phyloP scores from a whole-genome alignment of 2,329 filamentous ascomycete species.

The Colletotrichum euphorbiae region DNA sequence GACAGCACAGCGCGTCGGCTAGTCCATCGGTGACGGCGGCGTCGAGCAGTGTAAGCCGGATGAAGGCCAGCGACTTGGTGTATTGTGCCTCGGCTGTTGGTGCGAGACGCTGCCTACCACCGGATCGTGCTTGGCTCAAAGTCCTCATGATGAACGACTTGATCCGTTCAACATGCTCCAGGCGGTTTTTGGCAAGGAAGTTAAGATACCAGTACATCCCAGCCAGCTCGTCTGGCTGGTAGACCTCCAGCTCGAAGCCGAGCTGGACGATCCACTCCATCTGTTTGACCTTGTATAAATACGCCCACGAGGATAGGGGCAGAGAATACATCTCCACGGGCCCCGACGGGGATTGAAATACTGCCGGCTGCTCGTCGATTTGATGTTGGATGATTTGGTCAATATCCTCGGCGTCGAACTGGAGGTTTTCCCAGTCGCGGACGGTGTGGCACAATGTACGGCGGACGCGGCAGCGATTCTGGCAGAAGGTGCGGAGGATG shows the following conservation, averaged over 20 bases:
- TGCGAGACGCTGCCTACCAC: constrained; percentile 41
- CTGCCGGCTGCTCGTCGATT: constrained; percentile 70
- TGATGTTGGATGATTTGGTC: constrained; percentile 74
- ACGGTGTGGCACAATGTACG: constrained; percentile 89
- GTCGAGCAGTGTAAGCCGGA: constrained; percentile 72
- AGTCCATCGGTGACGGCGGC: constrained; percentile 71
- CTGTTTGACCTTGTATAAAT: constrained; percentile 88
- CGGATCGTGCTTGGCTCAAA: constrained; percentile 46
- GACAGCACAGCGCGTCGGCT: constrained; percentile 64
- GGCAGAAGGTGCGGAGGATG: constrained; percentile 83
- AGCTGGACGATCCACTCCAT: constrained; percentile 91
- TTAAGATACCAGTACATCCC: constrained; percentile 94
- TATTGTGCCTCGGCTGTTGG: constrained; percentile 56
- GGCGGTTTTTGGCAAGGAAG: constrained; percentile 75
- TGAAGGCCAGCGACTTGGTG: constrained; percentile 62
- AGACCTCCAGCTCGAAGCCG: constrained; percentile 93
- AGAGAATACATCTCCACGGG: constrained; percentile 71
- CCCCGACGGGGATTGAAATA: constrained; percentile 55
- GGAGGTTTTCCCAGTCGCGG: constrained; percentile 84
- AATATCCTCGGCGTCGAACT: constrained; percentile 82
- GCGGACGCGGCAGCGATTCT: constrained; percentile 91
- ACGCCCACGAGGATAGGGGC: constrained; percentile 88
- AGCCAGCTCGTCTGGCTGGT: constrained; percentile 84
- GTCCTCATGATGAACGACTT: constrained; percentile 69
- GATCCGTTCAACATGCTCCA: constrained; percentile 79